Conservation (phyloP, 1,139 yeast genomes). For the Suhomyces bribrorum region DNA sequence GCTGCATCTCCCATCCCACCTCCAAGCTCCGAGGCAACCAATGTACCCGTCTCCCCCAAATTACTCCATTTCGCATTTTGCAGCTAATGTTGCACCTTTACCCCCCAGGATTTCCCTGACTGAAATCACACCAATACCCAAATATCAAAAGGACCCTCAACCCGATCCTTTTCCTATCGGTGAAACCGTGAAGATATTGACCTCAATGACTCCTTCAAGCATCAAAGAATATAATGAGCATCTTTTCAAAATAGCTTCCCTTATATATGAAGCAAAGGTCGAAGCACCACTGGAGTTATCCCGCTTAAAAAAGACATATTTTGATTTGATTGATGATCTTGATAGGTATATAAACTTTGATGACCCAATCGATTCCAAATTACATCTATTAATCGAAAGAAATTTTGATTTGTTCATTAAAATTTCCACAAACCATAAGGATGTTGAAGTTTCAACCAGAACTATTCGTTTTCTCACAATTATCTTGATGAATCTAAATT, state of each 20-base stretch:
- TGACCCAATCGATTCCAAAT: slow-evolving; percentile 35
- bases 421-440: slow-evolving; percentile 33
- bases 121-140: background rate
- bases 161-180: slow-evolving; percentile 19
- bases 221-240: slow-evolving; percentile 44
- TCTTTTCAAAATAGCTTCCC: slow-evolving; percentile 31
- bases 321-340: slow-evolving; percentile 28
- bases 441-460: slow-evolving; percentile 35
- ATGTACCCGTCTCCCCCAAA: slow-evolving; percentile 7
- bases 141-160: slow-evolving; percentile 2
- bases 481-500: slow-evolving; percentile 42
- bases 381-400: slow-evolving; percentile 39
- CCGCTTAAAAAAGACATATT: slow-evolving; percentile 27
- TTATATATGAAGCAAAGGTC: slow-evolving; percentile 27
- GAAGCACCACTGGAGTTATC: slow-evolving; percentile 16
- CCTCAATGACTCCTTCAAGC: slow-evolving; percentile 30
- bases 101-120: slow-evolving; percentile 1
- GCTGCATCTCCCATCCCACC: slow-evolving; percentile 10
- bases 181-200: slow-evolving; percentile 33
- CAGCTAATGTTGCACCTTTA: slow-evolving; percentile 11
- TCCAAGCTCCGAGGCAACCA: slow-evolving; percentile 9
- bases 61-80: slow-evolving; percentile 10
- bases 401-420: slow-evolving; percentile 44
- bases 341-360: slow-evolving; percentile 23
- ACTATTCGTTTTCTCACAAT: slow-evolving; percentile 43